phyloP scores from a whole-genome alignment of 352 stramenopile species.

The Phytophthora lateralis region DNA sequence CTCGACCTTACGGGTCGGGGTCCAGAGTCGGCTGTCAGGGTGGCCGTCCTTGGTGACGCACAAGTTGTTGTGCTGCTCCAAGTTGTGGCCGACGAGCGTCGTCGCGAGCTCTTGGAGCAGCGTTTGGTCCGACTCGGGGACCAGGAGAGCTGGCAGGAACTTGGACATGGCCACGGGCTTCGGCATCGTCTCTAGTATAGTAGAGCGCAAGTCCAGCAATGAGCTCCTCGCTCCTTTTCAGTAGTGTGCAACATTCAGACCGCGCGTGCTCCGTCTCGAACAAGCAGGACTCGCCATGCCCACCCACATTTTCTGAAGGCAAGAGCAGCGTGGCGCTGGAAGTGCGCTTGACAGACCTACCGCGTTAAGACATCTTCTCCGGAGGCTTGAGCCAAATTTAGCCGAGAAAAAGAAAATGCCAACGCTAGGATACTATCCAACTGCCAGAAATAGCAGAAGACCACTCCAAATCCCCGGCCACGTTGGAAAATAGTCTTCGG shows the following conservation, averaged over 20 bases:
- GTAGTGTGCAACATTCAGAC: neutral
- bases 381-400: no score
- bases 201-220: slow-evolving; percentile 15
- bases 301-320: slow-evolving; percentile 18
- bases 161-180: slow-evolving; percentile 32
- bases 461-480: no score
- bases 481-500: no score
- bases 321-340: slow-evolving; percentile 15
- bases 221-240: slow-evolving; percentile 11
- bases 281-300: slow-evolving; percentile 7
- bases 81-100: slow-evolving; percentile 37
- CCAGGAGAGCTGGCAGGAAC: slow-evolving; percentile 33
- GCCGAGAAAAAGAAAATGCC: no score
- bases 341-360: slow-evolving; percentile 6
- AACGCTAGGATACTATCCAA: no score
- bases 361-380: neutral
- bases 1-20: slow-evolving; percentile 29
- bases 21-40: slow-evolving; percentile 36
- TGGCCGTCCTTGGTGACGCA: slow-evolving; percentile 34
- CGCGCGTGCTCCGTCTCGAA: slow-evolving; percentile 7
- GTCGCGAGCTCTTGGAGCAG: slow-evolving; percentile 31
- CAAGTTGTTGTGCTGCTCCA: slow-evolving; percentile 36
- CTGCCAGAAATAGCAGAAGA: no score
- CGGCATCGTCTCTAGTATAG: slow-evolving; percentile 32
- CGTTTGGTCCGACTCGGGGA: slow-evolving; percentile 27